These are phyloP conservation scores for Claviceps capensis DNA, from an alignment of 2,329 filamentous ascomycete species.

Conservation along the genomic window DNA sequence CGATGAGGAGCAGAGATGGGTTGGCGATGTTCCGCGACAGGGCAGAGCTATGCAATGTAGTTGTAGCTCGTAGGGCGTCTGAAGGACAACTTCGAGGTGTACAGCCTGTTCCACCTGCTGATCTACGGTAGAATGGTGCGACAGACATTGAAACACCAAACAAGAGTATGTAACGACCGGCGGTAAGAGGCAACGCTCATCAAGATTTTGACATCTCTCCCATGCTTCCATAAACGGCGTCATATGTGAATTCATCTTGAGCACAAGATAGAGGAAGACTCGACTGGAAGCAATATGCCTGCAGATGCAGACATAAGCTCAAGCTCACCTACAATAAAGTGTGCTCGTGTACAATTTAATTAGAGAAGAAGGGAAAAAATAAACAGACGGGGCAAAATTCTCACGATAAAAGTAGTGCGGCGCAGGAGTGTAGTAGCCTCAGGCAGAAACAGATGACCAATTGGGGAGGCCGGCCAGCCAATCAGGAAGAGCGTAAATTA, in stretches of 20 bases:
- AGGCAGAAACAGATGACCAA: background rate
- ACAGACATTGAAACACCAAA: background rate
- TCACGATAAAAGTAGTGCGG: constrained; percentile 6
- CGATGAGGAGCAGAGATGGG: constrained; percentile 70
- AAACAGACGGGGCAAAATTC: constrained; percentile 10
- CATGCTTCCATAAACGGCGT: constrained; percentile 63
- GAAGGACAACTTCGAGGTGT: background rate
- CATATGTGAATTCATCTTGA: constrained; percentile 37
- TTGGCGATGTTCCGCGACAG: constrained; percentile 67
- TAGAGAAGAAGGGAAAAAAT: constrained; percentile 27
- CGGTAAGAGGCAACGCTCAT: constrained; percentile 58
- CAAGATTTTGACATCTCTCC: constrained; percentile 39
- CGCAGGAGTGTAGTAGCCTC: constrained; percentile 1
- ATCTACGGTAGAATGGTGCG: too few relatives aligned
- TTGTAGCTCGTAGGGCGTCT: constrained; percentile 59
- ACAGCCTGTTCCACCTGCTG: background rate
- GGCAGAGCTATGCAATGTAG: constrained; percentile 84
- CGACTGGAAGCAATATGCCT: constrained; percentile 33
- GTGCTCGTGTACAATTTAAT: constrained; percentile 54
- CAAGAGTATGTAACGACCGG: constrained; percentile 47
- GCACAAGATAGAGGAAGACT: constrained; percentile 63
- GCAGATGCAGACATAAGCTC: constrained; percentile 26
- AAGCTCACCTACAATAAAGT: constrained; percentile 62
- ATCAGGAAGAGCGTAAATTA: constrained; percentile 31
- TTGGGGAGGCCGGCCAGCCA: constrained; percentile 15